These are phyloP conservation scores for Stephania japonica DNA, from an alignment of 164 flowering plant species.

Conservation along the genomic window DNA sequence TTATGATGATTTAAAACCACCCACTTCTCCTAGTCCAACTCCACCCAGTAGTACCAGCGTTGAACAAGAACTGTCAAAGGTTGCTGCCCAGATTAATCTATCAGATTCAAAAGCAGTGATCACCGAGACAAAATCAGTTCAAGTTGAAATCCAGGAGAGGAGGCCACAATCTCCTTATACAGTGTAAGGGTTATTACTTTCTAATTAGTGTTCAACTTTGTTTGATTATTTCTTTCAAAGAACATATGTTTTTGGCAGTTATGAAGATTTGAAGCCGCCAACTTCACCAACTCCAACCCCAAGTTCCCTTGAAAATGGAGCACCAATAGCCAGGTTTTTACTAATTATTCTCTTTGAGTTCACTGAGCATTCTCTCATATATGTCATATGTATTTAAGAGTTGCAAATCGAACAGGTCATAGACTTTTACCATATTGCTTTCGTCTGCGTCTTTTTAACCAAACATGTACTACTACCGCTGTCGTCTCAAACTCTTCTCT, in stretches of 20 bases:
- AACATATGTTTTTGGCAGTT: constrained; percentile 20
- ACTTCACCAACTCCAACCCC: constrained; percentile 47
- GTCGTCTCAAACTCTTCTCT: too few species aligned
- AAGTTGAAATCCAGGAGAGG: neutral
- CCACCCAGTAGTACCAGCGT: constrained; percentile 7
- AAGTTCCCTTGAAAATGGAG: constrained; percentile 23
- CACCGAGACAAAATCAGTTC: neutral
- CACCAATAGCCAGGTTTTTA: too few species aligned
- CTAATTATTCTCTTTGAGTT: too few species aligned
- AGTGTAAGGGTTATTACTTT: neutral
- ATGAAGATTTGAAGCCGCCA: constrained; percentile 52
- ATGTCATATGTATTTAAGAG: too few species aligned
- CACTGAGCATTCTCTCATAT: too few species aligned
- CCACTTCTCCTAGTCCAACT: constrained; percentile 32
- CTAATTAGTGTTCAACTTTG: neutral
- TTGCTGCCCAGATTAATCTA: neutral
- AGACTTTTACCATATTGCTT: too few species aligned
- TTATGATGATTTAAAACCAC: constrained; percentile 11
- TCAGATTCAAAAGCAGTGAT: neutral
- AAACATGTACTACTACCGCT: too few species aligned
- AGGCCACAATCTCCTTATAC: neutral
- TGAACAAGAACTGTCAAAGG: neutral
- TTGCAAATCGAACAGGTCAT: too few species aligned
- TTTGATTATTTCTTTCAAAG: neutral
- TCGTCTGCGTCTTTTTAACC: too few species aligned